These are phyloP conservation scores for Phytophthora tubulina DNA, from an alignment of 352 stramenopile genomes.

Conservation along the genomic window DNA sequence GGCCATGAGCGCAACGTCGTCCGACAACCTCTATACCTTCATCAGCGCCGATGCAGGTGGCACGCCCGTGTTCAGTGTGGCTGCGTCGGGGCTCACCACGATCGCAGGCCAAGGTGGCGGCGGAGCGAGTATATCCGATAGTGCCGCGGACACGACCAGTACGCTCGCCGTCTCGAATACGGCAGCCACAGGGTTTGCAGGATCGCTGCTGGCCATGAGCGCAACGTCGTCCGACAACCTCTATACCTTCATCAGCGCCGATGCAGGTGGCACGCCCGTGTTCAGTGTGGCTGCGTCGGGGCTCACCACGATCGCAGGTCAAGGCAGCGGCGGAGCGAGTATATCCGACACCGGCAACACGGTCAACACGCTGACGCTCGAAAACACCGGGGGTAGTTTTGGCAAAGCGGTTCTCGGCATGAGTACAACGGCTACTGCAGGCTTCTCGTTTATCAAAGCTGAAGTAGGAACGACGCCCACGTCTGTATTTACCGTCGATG, in stretches of 20 bases:
- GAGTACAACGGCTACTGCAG: constrained; percentile 10
- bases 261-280: background rate
- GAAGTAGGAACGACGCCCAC: constrained; percentile 1
- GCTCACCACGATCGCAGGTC: constrained; percentile 8
- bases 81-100: too few species aligned
- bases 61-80: background rate
- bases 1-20: too few species aligned
- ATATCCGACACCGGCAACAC: background rate
- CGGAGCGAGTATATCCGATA: too few species aligned
- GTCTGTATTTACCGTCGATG: constrained; percentile 29
- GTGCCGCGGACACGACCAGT: background rate
- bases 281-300: constrained; percentile 9
- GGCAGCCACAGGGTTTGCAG: background rate
- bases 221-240: background rate
- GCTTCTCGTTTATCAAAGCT: constrained; percentile 36
- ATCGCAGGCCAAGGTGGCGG: too few species aligned
- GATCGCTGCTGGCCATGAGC: constrained; percentile 8
- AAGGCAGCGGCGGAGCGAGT: background rate
- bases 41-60: too few species aligned
- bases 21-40: too few species aligned
- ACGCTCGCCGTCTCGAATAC: constrained; percentile 11
- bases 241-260: constrained; percentile 1
- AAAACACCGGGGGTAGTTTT: background rate
- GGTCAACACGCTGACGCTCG: background rate
- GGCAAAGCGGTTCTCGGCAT: background rate